Conservation (phyloP, 2,329 filamentous ascomycete genomes). For the Aphanoascus verrucosus region DNA sequence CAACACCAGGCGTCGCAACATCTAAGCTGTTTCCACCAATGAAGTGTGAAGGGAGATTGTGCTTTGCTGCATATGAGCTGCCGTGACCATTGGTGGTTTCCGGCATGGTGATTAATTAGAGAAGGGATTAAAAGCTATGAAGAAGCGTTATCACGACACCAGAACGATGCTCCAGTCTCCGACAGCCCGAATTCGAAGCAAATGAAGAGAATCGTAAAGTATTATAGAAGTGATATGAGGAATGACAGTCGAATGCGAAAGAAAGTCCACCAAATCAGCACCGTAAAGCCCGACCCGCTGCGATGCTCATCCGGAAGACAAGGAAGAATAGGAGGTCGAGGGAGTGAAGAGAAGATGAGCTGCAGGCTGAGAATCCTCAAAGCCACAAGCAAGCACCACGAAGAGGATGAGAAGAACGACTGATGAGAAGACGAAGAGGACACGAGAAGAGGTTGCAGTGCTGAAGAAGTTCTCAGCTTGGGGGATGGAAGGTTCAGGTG, state of each 20-base stretch:
- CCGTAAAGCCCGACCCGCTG: slow-evolving; percentile 2
- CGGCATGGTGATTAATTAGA: slow-evolving; percentile 28
- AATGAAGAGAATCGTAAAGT: not conserved
- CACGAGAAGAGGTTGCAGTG: not conserved
- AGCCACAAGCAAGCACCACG: not conserved
- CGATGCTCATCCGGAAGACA: slow-evolving; percentile 1
- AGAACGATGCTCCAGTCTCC: not conserved
- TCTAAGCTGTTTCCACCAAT: slow-evolving; percentile 86
- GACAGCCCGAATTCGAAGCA: not conserved
- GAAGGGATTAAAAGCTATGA: slow-evolving; percentile 3
- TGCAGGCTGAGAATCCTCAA: not conserved
- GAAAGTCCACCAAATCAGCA: slow-evolving; percentile 2
- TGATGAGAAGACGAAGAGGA: not conserved
- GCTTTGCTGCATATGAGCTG: slow-evolving; percentile 65
- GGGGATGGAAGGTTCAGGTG: not conserved
- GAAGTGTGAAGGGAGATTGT: slow-evolving; percentile 82
- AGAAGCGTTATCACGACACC: slow-evolving; percentile 15
- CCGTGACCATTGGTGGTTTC: slow-evolving; percentile 41
- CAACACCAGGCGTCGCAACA: slow-evolving; percentile 68
- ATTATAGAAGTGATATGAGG: not conserved
- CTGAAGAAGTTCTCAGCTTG: too few relatives aligned
- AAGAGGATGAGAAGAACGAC: slow-evolving; percentile 6
- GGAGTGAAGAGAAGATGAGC: slow-evolving; percentile 8
- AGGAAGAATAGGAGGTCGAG: slow-evolving; percentile 4
- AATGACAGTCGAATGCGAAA: not conserved